Base-by-base conservation (phyloP, 768 basidiomycete species). In the Mycena kentingensis region DNA sequence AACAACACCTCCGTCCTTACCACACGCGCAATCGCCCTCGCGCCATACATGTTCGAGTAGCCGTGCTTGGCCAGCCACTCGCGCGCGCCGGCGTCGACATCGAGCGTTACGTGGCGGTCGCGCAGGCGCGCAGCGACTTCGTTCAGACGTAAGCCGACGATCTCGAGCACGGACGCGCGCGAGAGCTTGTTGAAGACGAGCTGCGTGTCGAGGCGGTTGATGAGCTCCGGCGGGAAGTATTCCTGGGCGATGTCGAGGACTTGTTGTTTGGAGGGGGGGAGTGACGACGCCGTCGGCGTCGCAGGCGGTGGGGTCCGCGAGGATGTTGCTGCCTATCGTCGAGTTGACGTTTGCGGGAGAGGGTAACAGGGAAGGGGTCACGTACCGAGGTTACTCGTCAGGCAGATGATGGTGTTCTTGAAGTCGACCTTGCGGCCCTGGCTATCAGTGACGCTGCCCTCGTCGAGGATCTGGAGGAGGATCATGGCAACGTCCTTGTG, bases 401-500 rank as follows among this genome's bases (percentile, higher is more conserved):
- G 71, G 65, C 90, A 92, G 63, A 97, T 87, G 63, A 95, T 94
- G 1, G 93, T 94, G 68, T 95, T 97, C 84, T 87, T 93, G 75
- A 96, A 95, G 67, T 93, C 92, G 3, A 96, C 88, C 65, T 92
- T 90, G 49, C 91, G 82, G 10, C 93, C 93, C 66, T 94, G 92
- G 56, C 90, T 92, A 65, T 97, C 93, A 0, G 93, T 95, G 55
- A 95, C 77, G 43, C 74, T 83, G 7, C 93, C 93, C 67, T 97
- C 93, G 58, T 97, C 93, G 12, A 97, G 78, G 39, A 97, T 88
- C 66, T 96, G 93, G 3, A 96, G 77, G 18, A 96, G 74, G 55
- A 95, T 90, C 84, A 94, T 89, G 1, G 90, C 80, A 22, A 97
- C 91, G 63, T 94, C 93, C 81, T 91, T 92, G 71, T 95, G 93